Evolutionary conservation across 495 filamentous ascomycete species (phyloP).

Genomic region (Neurospora sp.): DNA sequence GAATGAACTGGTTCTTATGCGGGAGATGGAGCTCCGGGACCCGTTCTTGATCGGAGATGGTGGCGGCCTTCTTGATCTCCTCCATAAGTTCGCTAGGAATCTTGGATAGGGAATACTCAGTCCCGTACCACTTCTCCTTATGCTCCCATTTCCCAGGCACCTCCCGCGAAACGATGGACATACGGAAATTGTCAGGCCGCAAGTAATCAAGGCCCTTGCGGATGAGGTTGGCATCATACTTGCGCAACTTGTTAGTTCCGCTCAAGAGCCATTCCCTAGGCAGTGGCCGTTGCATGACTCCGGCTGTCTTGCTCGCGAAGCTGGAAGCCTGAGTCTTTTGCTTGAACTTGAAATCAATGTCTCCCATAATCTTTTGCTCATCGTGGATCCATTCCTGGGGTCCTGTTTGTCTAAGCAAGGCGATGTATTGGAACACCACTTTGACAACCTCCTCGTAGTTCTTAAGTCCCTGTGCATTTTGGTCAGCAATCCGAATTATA

Average conservation of each 20-base stretch:
- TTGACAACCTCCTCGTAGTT: conserved; percentile 83
- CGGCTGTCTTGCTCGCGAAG: conserved; percentile 74
- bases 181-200: conserved; percentile 79
- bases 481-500: conserved; percentile 4
- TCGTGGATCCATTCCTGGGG: conserved; percentile 90
- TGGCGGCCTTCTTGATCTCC: conserved; percentile 54
- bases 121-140: conserved; percentile 97
- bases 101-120: conserved; percentile 78
- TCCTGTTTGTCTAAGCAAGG: conserved; percentile 68
- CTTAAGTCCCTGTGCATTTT: conserved; percentile 41
- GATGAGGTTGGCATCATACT: conserved; percentile 69
- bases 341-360: conserved; percentile 89
- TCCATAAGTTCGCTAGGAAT: conserved; percentile 67
- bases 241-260: conserved; percentile 54
- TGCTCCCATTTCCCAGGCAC: conserved; percentile 76
- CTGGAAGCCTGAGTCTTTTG: conserved; percentile 84
- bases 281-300: conserved; percentile 81
- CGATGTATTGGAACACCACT: conserved; percentile 87
- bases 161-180: conserved; percentile 71
- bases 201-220: conserved; percentile 65
- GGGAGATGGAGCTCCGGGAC: conserved; percentile 72
- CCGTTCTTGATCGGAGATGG: conserved; percentile 46
- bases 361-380: conserved; percentile 78
- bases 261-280: conserved; percentile 83
- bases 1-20: conserved; percentile 93